Evolutionary conservation across 148 eudicot species (phyloP).

Genomic region (Silene uniflora): DNA sequence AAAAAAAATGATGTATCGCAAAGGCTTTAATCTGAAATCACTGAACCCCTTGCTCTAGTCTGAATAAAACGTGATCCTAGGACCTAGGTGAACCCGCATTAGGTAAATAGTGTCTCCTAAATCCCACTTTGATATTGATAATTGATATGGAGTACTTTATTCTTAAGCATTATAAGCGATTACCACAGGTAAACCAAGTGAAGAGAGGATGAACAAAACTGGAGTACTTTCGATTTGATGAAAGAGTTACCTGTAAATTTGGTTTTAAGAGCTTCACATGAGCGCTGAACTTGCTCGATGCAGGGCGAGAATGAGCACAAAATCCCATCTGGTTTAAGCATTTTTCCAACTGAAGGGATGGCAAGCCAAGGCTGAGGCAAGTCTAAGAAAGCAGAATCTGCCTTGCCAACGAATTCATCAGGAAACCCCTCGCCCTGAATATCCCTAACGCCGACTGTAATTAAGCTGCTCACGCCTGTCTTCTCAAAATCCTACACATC

Average conservation of each 20-base stretch:
- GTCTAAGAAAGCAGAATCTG: constrained; percentile 78
- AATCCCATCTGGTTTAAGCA: constrained; percentile 80
- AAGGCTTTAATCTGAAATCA: too few species aligned
- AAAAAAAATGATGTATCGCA: too few species aligned
- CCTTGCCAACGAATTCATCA: constrained; percentile 54
- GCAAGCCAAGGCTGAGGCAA: constrained; percentile 95
- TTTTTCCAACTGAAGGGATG: constrained; percentile 77
- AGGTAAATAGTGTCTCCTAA: too few species aligned
- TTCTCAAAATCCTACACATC: constrained; percentile 60
- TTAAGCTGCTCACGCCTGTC: constrained; percentile 66
- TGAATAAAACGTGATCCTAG: too few species aligned
- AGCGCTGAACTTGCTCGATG: constrained; percentile 90
- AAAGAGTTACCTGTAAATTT: constrained; percentile 55
- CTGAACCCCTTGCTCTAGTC: too few species aligned
- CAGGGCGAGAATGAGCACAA: constrained; percentile 96
- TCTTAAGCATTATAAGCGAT: too few species aligned
- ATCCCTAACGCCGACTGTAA: constrained; percentile 89
- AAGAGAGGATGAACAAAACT: not conserved
- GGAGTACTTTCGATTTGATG: not conserved
- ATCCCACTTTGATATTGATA: too few species aligned
- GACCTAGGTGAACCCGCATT: too few species aligned
- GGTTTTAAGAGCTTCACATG: constrained; percentile 61
- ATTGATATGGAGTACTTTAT: too few species aligned
- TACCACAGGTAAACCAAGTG: not conserved
- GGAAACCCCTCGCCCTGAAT: constrained; percentile 96